Base-by-base conservation (phyloP, 2,329 filamentous ascomycete species). In the Ceratocystis colombiana region DNA sequence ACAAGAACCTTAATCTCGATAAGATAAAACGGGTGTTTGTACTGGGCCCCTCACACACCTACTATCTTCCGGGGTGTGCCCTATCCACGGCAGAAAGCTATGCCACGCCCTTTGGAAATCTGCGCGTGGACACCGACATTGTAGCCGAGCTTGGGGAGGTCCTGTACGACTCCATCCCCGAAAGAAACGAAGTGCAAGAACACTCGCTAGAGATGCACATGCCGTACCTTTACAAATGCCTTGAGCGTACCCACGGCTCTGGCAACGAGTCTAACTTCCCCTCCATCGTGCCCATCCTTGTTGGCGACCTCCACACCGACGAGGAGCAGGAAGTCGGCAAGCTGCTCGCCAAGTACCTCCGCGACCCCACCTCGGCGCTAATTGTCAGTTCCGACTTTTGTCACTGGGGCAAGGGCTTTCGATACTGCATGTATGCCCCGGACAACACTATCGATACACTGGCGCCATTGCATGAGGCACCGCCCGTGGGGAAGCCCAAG, bases 181-280 rank as follows among this genome's bases (percentile, higher is more conserved):
- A 75, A 20, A 72, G 78, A 3, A 79, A 85, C 5, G 94, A 99
- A 72, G 83, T 90, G 69, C 82, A 83, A 4, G 94, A 99, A 76
- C 94, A 99, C 76, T 96, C 90, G 64, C 82, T 97, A 1, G 94
- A 99, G 78, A 96, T 99, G 88, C 94, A 99, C 71, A 80, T 97
- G 7, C 93, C 94, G 0, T 96, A 95, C 73, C 88, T 97, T 69
- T 92, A 91, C 79, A 91, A 92, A 73, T 84, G 89, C 64, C 80
- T 85, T 1, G 72, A 81, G 63, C 77, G 79, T 67, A 79, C 79
- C 0, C 82, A 83, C 69, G 76, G 75, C 0, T 25, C 33, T 25
- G 25, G 57, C 57, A 76, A 79, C 0, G 72, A 76, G 0, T 76
- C 81, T 0, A 72, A 81, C 3, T 89, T 88, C 71, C 90, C 93